Conservation (phyloP, 352 stramenopile genomes). For the Lagenidium sp. region DNA sequence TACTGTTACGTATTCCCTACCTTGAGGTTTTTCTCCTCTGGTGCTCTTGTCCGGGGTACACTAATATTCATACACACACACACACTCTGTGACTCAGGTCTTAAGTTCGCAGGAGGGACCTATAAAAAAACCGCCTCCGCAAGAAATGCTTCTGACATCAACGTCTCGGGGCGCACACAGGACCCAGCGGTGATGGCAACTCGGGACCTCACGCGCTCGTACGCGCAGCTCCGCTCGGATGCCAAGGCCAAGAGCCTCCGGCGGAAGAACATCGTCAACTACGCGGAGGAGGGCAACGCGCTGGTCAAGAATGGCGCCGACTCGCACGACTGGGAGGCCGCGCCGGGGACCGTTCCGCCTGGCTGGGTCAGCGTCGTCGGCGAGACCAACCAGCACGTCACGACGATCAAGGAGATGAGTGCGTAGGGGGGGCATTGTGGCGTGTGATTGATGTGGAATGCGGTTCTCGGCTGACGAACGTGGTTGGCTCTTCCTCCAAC, state of each 20-base stretch:
- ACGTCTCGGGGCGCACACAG: too few species aligned
- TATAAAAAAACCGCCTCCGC: too few species aligned
- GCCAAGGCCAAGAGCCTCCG: constrained; percentile 79
- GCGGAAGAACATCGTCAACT: constrained; percentile 77
- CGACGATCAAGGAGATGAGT: constrained; percentile 77
- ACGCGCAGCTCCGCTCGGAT: constrained; percentile 59
- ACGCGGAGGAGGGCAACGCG: constrained; percentile 55
- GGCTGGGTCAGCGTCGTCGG: constrained; percentile 76
- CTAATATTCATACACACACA: too few species aligned
- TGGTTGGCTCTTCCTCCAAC: too few species aligned
- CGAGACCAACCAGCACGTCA: constrained; percentile 73
- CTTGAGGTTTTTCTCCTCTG: too few species aligned
- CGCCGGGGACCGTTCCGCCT: constrained; percentile 32
- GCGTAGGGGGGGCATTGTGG: constrained; percentile 11
- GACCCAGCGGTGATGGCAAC: constrained; percentile 49
- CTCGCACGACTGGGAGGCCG: constrained; percentile 22
- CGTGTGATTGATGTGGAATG: background rate
- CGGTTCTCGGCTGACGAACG: too few species aligned
- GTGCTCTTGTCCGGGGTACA: too few species aligned
- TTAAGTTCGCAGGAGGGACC: too few species aligned
- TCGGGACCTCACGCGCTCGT: constrained; percentile 64
- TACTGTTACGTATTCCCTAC: too few species aligned
- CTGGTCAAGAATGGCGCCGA: constrained; percentile 47
- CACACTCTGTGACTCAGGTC: too few species aligned
- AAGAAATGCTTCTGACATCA: too few species aligned